Evolutionary conservation across 2,329 filamentous ascomycete genomes (phyloP), one percentile per base, ranked within the genome.

Genomic region (Colletotrichum musicola): DNA sequence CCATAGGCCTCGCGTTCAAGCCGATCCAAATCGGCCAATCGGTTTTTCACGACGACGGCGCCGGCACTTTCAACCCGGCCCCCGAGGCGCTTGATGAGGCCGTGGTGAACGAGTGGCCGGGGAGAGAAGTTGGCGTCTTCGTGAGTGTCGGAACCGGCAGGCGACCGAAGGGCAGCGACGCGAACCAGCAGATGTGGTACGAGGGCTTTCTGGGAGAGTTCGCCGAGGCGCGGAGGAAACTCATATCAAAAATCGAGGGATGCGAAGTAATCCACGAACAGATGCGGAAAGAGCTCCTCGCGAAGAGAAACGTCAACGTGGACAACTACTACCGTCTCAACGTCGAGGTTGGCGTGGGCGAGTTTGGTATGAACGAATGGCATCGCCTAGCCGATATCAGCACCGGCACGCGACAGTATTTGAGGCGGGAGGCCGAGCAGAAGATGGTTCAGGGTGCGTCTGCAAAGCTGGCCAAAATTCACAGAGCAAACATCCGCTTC

Each of bases 301-400:
- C 88, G 6, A 92, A 90, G 77, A 89, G 94, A 40, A 89, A 92
- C 27, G 93, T 98, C 68, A 95, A 92, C 74, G 88, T 89, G 59
- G 95, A 98, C 67, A 93, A 97, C 78, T 99, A 99, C 82, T 97
- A 94, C 78, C 92, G 96, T 7, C 84, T 98, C n/a, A 99, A 99
- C 72, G 96, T 98, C 47, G 95, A 98, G 77, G 91, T 97, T 16
- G 96, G 95, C 1, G 95, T 98, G 3, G 95, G 95, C 61, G 96
- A 98, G 77, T 98, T 98, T 78, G 95, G 93, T 59, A 98, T 99
- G 94, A 99, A 98, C 77, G 96, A 98, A 78, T 99, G 96, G 96
- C 89, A 93, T 74, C 89, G 95, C 4, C 83, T 98, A n/a, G 92
- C 93, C 27, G 95, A 98, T 60, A 98, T 99, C 81, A 97, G 93